phyloP scores from a whole-genome alignment of 2,329 filamentous ascomycete species.

The Aspergillus tamarii region DNA sequence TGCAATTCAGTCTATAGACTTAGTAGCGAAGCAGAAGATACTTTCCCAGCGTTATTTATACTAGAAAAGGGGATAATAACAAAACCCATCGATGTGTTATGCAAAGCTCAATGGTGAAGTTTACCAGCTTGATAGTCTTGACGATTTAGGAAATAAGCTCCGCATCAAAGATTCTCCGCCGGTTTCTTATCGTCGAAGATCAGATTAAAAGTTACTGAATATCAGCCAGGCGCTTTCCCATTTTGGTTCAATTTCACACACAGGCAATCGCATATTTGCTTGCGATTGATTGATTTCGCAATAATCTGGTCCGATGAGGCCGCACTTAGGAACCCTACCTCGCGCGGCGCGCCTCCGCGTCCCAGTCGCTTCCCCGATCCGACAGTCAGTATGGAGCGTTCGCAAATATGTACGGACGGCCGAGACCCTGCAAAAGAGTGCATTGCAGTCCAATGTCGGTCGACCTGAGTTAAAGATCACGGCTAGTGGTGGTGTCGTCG shows the following conservation, averaged over 20 bases:
- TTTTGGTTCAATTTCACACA: not conserved
- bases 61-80: not conserved
- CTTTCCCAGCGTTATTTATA: not conserved
- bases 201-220: not conserved
- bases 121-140: not conserved
- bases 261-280: not conserved
- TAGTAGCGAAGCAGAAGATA: not conserved
- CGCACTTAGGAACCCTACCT: constrained; percentile 25
- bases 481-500: not conserved
- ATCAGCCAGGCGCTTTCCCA: not conserved
- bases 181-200: constrained; percentile 24
- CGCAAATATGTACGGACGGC: constrained; percentile 30
- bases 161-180: constrained; percentile 31
- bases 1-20: not conserved
- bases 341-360: constrained; percentile 27
- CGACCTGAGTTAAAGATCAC: constrained; percentile 18
- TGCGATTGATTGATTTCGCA: constrained; percentile 10
- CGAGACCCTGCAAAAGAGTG: constrained; percentile 20
- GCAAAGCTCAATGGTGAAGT: not conserved
- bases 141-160: not conserved
- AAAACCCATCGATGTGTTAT: not conserved
- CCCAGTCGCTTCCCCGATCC: constrained; percentile 10
- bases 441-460: constrained; percentile 14
- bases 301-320: constrained; percentile 30
- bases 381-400: constrained; percentile 23